These are phyloP conservation scores for Soucietia sequanensis DNA, from an alignment of 805 yeast species.

Conservation along the genomic window DNA sequence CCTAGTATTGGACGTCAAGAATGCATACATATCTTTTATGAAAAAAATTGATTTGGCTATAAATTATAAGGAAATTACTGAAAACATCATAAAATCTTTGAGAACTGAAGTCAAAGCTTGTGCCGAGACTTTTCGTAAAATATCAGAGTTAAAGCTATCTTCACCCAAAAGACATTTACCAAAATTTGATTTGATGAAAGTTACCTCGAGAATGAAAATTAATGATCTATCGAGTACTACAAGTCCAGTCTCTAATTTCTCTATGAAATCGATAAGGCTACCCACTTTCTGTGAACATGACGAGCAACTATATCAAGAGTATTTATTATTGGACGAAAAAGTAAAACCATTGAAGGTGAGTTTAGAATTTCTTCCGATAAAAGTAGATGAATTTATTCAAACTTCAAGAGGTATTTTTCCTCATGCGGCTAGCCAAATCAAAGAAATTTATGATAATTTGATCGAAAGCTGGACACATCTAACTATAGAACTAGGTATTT, in stretches of 20 bases:
- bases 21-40: slow-evolving; percentile 16
- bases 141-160: slow-evolving; percentile 17
- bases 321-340: slow-evolving; percentile 37
- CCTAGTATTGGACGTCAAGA: slow-evolving; percentile 23
- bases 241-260: slow-evolving; percentile 5
- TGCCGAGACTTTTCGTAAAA: slow-evolving; percentile 11
- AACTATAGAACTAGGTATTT: slow-evolving; percentile 34
- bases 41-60: slow-evolving; percentile 26
- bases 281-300: slow-evolving; percentile 32
- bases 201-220: slow-evolving; percentile 22
- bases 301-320: slow-evolving; percentile 39
- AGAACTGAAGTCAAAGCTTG: slow-evolving; percentile 25
- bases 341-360: slow-evolving; percentile 55
- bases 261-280: slow-evolving; percentile 19
- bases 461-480: slow-evolving; percentile 42
- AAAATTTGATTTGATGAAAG: slow-evolving; percentile 15
- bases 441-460: slow-evolving; percentile 39
- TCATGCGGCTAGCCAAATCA: slow-evolving; percentile 26
- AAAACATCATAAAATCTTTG: slow-evolving; percentile 21
- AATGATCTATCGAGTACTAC: slow-evolving; percentile 13
- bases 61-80: slow-evolving; percentile 25
- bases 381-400: slow-evolving; percentile 43
- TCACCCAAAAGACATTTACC: slow-evolving; percentile 15
- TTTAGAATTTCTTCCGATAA: slow-evolving; percentile 48
- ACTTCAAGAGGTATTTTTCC: slow-evolving; percentile 21